A percentile compares a stretch with the other conserved stretches of the same genome.
Evolutionary conservation across 495 filamentous ascomycete genomes (phyloP).

Genomic region (Darksidea phi): DNA sequence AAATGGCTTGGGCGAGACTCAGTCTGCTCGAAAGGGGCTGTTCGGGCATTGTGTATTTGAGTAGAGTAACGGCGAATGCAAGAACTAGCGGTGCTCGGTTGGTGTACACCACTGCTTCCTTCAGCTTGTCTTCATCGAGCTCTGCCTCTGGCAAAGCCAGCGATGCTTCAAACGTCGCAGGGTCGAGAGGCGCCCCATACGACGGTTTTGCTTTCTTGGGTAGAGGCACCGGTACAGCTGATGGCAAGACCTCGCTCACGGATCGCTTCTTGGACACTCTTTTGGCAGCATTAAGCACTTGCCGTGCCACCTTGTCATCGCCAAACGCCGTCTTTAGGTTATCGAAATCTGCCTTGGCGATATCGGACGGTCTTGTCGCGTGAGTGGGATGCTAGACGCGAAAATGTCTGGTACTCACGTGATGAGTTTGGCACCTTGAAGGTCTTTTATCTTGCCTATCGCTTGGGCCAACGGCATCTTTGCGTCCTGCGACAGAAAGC

Average conservation of each 20-base stretch:
- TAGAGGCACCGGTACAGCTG: conserved; percentile 10
- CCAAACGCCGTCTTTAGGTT: conserved; percentile 59
- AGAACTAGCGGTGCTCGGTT: conserved; percentile 80
- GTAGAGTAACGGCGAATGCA: conserved; percentile 70
- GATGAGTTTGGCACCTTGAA: conserved; percentile 60
- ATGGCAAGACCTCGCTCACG: conserved; percentile 23
- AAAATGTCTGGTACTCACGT: conserved; percentile 27
- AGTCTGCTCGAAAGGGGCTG: conserved; percentile 79
- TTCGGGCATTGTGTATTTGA: conserved; percentile 77
- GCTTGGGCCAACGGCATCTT: conserved; percentile 70
- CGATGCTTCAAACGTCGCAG: conserved; percentile 63
- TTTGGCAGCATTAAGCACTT: conserved; percentile 60
- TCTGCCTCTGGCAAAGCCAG: conserved; percentile 59
- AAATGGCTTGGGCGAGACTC: conserved; percentile 74
- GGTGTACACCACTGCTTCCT: conserved; percentile 59
- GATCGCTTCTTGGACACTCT: conserved; percentile 61
- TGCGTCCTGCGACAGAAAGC: conserved; percentile 71
- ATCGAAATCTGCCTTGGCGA: conserved; percentile 58
- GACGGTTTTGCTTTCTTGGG: conserved; percentile 45
- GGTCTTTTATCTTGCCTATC: conserved; percentile 64
- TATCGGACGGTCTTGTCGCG: conserved; percentile 48
- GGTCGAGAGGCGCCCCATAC: conserved; percentile 51
- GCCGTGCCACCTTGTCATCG: conserved; percentile 70
- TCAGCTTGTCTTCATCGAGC: conserved; percentile 59
- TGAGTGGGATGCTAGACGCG: conserved; percentile 12